Base-by-base conservation (phyloP, 106 monocot species). In the Dendrobium chrysotoxum region DNA sequence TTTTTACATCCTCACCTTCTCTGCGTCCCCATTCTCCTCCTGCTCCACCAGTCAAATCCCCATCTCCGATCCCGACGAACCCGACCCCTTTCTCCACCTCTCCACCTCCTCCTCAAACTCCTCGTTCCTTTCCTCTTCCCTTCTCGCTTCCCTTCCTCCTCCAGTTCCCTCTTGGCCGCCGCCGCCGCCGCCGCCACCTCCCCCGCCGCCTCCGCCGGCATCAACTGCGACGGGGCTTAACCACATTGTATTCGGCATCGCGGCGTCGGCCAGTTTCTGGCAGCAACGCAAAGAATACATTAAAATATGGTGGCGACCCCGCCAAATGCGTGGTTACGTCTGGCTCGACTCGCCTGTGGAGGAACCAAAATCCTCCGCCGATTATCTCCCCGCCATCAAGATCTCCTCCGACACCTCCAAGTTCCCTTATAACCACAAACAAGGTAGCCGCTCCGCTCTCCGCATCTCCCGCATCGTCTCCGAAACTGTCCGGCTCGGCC, bases 401-500 rank as follows among this genome's bases (percentile, higher is more conserved):
- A 77, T 99, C 81, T 99, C 98, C 76, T 66, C 78, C 68, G 84
- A 95, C 86, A 95, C 95, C 17, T 84, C 74, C 41, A 20, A 18
- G 6, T 21, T 74, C 20, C 74, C 74, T 4, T 74, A 74, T 18
- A 41, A 7, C 74, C 74, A 74, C 41, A 74, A 74, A 28, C 74
- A 74, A 13, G 74, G 74, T 41, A 74, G 74, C 74, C 41, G 41
- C 41, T 74, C 74, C n/a, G 74, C 74, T 2, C 74, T 74, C 74
- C 74, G 74, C 41, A 74, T 99, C 81, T 95, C 98, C 67, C 92
- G 95, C 68, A 92, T 99, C 84, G 91, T 95, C 74, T 89, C 98
- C 41, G 74, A 74, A 28, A 41, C 74, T 18, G 18, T 74, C 40
- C 42, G 74, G 1, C 42, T 74, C 8, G 41, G 74, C 0, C 74